Base-by-base conservation (phyloP, 2,329 filamentous ascomycete species). In the Chalaropsis ovoidea region DNA sequence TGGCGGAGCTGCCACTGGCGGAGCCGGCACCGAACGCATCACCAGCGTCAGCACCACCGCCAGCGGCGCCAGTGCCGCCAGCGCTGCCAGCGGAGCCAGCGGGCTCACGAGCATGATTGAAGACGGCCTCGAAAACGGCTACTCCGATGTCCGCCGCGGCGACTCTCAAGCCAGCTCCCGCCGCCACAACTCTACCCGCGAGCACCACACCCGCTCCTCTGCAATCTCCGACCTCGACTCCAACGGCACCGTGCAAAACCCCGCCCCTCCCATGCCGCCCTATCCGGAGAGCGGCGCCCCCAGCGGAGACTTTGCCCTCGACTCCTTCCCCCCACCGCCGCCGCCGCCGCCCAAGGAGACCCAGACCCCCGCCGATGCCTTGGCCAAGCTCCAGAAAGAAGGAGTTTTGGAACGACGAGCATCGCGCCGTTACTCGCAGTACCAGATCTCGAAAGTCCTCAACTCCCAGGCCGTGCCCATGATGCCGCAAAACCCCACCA, bases 371-470 rank as follows among this genome's bases (percentile, higher is more conserved):
- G 66, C 66, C 35, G 66, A 95, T 77, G 94, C 94, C 4, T 79
- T 99, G 63, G 90, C 90, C 61, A 91, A 92, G 62, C 76, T 99
- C 69, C 94, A 97, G 75, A 85, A 91, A 75, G 92, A 92, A 42
- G 93, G 93, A 22, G 92, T 96, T 70, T 78, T 99, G 62, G 94
- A 99, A 76, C 84, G 94, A 72, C 83, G 94, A 73, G 94, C 94
- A 0, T 99, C 94, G 15, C 83, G 93, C 70, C 82, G 94, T 72
- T 99, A 97, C 73, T 97, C 94, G 1, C 89, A 91, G 64, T 99
- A 97, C 73, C 94, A 99, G 72, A 95, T 99, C 70, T 90, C 90
- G 58, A 97, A 96, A 73, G 91, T 96, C 71, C 79, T 97, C 1
- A 93, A 93, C 11, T 83, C 86, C 17, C 86, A 87, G 47, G 82